These are phyloP conservation scores for Citrullus mucosospermus DNA, from an alignment of 306 rosid genomes.

Conservation along the genomic window DNA sequence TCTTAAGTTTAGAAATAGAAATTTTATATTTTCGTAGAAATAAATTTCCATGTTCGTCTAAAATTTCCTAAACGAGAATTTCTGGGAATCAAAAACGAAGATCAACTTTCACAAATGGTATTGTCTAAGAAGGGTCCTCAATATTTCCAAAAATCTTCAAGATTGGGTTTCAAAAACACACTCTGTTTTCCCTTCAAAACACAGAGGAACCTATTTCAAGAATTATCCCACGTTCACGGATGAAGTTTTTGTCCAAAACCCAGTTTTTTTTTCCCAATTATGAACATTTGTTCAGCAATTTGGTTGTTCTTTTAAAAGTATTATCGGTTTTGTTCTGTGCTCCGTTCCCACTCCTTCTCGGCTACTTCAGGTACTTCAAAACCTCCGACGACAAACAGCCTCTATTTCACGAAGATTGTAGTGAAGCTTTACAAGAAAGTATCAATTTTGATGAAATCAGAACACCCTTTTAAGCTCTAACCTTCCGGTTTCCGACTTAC, in stretches of 20 bases:
- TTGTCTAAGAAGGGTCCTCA: too few relatives aligned
- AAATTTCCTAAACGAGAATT: neutral
- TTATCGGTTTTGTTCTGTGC: neutral
- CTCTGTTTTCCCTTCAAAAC: neutral
- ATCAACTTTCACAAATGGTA: neutral
- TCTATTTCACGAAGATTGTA: neutral
- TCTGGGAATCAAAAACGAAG: neutral
- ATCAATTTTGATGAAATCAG: conserved; percentile 4
- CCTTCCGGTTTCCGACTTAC: conserved; percentile 51
- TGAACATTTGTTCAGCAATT: neutral
- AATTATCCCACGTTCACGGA: too few relatives aligned
- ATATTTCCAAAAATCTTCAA: neutral
- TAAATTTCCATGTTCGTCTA: neutral
- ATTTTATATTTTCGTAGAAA: too few relatives aligned
- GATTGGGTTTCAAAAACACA: neutral
- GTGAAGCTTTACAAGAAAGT: neutral
- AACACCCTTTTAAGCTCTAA: conserved; percentile 35
- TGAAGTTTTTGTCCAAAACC: neutral
- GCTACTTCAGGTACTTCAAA: neutral
- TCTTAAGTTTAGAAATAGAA: neutral
- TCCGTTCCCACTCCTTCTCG: neutral
- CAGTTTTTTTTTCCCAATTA: neutral
- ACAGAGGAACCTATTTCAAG: neutral
- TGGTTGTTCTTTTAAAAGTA: neutral
- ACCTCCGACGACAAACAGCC: neutral